Evolutionary conservation across 192 early-diverging fungal genomes (phyloP), one percentile per base, ranked within the genome.

Genomic region (Paraglomus brasilianum): DNA sequence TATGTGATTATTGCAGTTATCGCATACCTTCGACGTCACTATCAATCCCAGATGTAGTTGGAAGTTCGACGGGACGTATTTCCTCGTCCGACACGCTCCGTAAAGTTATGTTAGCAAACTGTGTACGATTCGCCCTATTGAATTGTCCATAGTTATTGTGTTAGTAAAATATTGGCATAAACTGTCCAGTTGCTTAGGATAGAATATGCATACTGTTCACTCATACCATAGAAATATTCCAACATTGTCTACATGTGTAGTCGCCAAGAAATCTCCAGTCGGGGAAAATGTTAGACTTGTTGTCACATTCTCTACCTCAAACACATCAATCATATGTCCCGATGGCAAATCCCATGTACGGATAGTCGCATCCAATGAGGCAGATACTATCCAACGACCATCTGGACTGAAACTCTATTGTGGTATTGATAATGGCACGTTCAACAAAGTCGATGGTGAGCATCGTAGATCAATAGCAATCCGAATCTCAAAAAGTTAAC

Each of bases 321-420:
- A 93, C 49, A 88, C 77, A 78, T 95, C 96, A 41, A 99, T 84
- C 84, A 93, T 79, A 57, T 91, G 82, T 7, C 94, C 95, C 1
- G 93, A 91, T 8, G 96, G 95, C 58, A 99, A 75, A 78, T 99
- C 97, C 96, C 95, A 99, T 1, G 95, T 95, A 60, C 95, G 86
- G 48, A 99, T 82, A 5, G 90, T 95, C 46, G 85, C 80, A 83
- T 99, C 97, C 57, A 92, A 78, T 14, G 89, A 88, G 8, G 83
- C 64, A 4, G 92, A 90, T 30, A 98, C 85, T 7, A 99, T 78
- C 93, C 93, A 93, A 55, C 96, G 87, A 51, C 91, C 92, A 77
- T 99, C 96, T 13, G 91, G 91, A 72, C 88, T 94, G 73, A 97
- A 94, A 9, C 89, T 83, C 89, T 91, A 65, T 49, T 50, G 39